Conservation (phyloP, 2,329 filamentous ascomycete species). For the Rasamsonia emersonii region DNA sequence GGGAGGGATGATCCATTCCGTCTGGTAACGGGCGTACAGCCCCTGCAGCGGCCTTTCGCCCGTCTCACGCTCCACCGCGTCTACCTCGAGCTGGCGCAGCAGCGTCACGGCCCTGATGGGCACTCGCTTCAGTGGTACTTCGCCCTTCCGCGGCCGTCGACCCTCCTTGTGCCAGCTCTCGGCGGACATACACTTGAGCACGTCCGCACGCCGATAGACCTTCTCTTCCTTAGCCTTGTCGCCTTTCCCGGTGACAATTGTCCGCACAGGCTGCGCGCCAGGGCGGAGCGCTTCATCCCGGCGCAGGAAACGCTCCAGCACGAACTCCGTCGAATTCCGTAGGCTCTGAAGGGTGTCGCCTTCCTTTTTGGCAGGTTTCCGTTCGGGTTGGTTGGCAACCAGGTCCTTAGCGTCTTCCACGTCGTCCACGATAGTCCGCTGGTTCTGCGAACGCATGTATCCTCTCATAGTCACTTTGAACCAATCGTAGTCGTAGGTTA, state of each 20-base stretch:
- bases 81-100: conserved; percentile 77
- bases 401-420: conserved; percentile 72
- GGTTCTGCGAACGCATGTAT: conserved; percentile 50
- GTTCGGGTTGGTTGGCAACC: conserved; percentile 61
- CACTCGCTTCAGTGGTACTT: conserved; percentile 72
- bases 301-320: conserved; percentile 75
- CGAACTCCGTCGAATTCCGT: conserved; percentile 76
- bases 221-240: conserved; percentile 66
- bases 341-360: conserved; percentile 81
- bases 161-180: conserved; percentile 99
- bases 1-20: conserved; percentile 87
- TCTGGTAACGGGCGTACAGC: conserved; percentile 74
- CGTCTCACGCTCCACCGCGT: conserved; percentile 69
- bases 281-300: conserved; percentile 81
- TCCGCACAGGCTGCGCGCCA: conserved; percentile 59
- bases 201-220: conserved; percentile 70
- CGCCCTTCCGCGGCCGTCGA: conserved; percentile 60
- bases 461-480: conserved; percentile 71
- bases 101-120: conserved; percentile 86
- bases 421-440: conserved; percentile 64
- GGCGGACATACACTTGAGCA: conserved; percentile 77
- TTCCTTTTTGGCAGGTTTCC: conserved; percentile 64
- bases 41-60: conserved; percentile 82
- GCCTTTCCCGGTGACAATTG: conserved; percentile 68
- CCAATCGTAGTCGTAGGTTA: conserved; percentile 77